These are phyloP conservation scores for Tricholoma flavovirens DNA, from an alignment of 768 basidiomycete species.

Conservation along the genomic window DNA sequence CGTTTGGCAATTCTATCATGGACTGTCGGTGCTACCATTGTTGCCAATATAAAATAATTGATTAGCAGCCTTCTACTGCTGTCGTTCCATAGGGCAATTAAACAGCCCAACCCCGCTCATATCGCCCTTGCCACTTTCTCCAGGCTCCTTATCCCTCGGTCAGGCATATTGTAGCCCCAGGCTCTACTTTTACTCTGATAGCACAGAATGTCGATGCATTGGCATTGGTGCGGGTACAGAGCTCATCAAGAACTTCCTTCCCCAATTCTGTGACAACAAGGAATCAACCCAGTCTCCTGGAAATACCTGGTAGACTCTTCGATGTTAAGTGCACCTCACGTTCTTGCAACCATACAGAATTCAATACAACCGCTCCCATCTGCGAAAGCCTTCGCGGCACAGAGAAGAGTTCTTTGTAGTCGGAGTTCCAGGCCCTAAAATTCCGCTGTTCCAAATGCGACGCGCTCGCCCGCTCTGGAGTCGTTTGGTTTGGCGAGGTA, in stretches of 20 bases:
- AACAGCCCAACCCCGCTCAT: conserved; percentile 53
- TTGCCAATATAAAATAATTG: not conserved
- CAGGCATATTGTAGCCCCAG: conserved; percentile 34
- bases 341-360: conserved; percentile 34
- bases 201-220: conserved; percentile 64
- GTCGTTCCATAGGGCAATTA: conserved; percentile 33
- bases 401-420: conserved; percentile 33
- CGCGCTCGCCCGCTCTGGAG: conserved; percentile 42
- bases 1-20: conserved; percentile 65
- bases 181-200: conserved; percentile 42
- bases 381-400: conserved; percentile 40
- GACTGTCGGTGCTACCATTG: conserved; percentile 33
- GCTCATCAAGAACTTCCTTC: not conserved
- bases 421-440: conserved; percentile 33
- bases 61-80: not conserved
- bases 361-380: conserved; percentile 37
- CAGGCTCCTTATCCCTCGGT: conserved; percentile 32
- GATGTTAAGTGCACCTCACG: conserved; percentile 44
- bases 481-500: conserved; percentile 55
- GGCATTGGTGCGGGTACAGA: conserved; percentile 28
- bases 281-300: conserved; percentile 31
- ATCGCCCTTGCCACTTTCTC: conserved; percentile 41
- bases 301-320: conserved; percentile 61
- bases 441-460: conserved; percentile 40
- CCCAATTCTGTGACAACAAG: conserved; percentile 2